Evolutionary conservation across 495 filamentous ascomycete species (phyloP).

Genomic region (Xylaria castorea): DNA sequence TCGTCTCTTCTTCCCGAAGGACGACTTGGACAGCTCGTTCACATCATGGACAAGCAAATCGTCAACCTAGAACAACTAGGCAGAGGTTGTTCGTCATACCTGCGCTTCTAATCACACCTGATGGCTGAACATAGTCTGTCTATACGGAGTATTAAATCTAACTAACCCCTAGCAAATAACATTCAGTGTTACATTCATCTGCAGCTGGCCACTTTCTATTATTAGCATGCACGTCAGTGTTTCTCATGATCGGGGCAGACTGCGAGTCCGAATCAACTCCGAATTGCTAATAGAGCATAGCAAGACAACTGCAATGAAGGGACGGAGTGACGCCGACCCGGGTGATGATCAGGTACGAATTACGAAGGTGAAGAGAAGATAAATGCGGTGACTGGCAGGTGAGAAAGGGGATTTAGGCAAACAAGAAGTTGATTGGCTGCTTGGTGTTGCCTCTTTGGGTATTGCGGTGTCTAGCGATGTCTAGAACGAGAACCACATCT

Average conservation of each 20-base stretch:
- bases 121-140: not conserved
- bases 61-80: not conserved
- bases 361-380: not conserved
- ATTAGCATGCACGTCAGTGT: not conserved
- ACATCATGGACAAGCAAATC: not conserved
- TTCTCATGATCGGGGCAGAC: not conserved
- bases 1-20: not conserved
- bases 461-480: not conserved
- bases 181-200: not conserved
- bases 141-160: too few relatives aligned
- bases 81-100: not conserved
- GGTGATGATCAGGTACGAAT: not conserved
- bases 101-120: not conserved
- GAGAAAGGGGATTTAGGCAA: not conserved
- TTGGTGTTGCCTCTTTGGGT: conserved; percentile 2
- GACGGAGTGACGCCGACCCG: not conserved
- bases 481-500: not conserved
- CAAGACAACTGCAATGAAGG: not conserved
- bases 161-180: not conserved
- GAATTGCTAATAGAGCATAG: not conserved
- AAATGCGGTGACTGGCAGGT: conserved; percentile 11
- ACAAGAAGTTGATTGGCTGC: not conserved
- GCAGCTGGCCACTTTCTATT: not conserved
- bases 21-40: not conserved
- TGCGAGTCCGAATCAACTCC: conserved; percentile 9